Conservation (phyloP, 140 eudicot genomes). For the Cichorium intybus region DNA sequence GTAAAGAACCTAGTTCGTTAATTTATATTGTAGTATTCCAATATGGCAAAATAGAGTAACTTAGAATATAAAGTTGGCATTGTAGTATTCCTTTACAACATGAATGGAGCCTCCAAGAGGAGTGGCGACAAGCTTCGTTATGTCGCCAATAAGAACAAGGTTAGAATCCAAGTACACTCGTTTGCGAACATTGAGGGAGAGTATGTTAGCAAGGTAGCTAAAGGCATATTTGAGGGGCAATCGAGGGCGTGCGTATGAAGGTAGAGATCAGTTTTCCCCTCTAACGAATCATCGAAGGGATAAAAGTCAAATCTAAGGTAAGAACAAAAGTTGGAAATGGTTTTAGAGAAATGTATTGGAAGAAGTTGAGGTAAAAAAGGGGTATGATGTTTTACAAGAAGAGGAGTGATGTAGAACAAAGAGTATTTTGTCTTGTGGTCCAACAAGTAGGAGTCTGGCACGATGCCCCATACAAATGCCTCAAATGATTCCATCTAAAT, state of each 20-base stretch:
- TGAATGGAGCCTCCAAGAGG: slow-evolving; percentile 36
- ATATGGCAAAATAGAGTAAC: no score
- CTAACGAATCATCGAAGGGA: slow-evolving; percentile 30
- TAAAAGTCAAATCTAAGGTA: slow-evolving; percentile 40
- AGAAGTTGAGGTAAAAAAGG: slow-evolving; percentile 41
- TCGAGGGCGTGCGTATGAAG: slow-evolving; percentile 61
- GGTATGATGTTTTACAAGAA: slow-evolving; percentile 48
- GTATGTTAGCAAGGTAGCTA: slow-evolving; percentile 45
- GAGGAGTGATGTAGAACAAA: slow-evolving; percentile 59
- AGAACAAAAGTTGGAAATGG: slow-evolving; percentile 37
- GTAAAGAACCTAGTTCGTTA: slow-evolving; percentile 42
- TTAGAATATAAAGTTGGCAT: slow-evolving; percentile 42
- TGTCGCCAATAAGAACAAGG: slow-evolving; percentile 49
- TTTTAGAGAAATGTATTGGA: slow-evolving; percentile 32
- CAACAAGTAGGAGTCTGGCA: no score
- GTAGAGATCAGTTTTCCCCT: slow-evolving; percentile 47
- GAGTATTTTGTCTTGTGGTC: slow-evolving; percentile 53
- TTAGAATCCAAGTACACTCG: slow-evolving; percentile 54
- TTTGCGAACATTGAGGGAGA: slow-evolving; percentile 35
- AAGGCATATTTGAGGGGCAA: slow-evolving; percentile 58
- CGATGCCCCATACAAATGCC: no score
- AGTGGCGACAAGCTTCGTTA: slow-evolving; percentile 43
- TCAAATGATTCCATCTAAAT: no score
- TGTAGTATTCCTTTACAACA: slow-evolving; percentile 53
- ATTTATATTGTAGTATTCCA: slow-evolving; percentile 47